Percentiles rank a stretch among this genome's conserved stretches.
Evolutionary conservation across 148 eudicot genomes (phyloP).

Genomic region (Polygonum aviculare): DNA sequence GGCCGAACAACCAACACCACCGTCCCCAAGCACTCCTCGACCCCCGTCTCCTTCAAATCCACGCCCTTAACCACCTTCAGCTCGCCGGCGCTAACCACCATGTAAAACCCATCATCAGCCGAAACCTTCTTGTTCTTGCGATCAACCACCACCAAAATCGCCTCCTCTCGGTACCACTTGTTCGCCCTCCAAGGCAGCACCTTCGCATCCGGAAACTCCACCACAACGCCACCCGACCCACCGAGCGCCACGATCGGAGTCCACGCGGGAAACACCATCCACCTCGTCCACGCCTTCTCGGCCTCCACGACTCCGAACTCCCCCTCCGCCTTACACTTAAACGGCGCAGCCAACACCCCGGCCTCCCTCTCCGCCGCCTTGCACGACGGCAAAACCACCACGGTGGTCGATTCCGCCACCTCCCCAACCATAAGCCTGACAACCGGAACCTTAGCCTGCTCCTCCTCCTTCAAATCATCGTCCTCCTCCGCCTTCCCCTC

Average conservation of each 20-base stretch:
- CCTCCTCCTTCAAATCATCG: constrained; percentile 14
- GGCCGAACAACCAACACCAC: constrained; percentile 91
- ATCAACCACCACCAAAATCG: constrained; percentile 68
- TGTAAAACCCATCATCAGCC: constrained; percentile 56
- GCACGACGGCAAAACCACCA: constrained; percentile 68
- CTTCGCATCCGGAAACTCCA: constrained; percentile 41
- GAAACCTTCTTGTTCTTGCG: constrained; percentile 49
- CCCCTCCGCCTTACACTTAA: constrained; percentile 42
- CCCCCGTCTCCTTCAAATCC: constrained; percentile 48
- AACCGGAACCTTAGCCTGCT: constrained; percentile 54
- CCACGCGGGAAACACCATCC: constrained; percentile 95
- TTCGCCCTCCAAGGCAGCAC: constrained; percentile 76
- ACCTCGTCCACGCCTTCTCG: constrained; percentile 59
- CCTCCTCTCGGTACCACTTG: constrained; percentile 48
- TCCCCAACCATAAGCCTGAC: constrained; percentile 72
- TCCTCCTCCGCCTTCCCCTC: constrained; percentile 26
- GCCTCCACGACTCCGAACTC: constrained; percentile 60
- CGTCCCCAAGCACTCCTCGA: constrained; percentile 49
- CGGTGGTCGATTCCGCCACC: constrained; percentile 57
- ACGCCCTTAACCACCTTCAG: constrained; percentile 70
- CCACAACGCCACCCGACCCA: constrained; percentile 43
- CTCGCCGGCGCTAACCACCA: constrained; percentile 29
- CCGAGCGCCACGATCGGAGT: constrained; percentile 45
- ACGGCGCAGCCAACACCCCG: constrained; percentile 50
- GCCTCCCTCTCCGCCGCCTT: constrained; percentile 36